Evolutionary conservation across 129 eudicot species (phyloP).

Genomic region (Mikania micrantha): DNA sequence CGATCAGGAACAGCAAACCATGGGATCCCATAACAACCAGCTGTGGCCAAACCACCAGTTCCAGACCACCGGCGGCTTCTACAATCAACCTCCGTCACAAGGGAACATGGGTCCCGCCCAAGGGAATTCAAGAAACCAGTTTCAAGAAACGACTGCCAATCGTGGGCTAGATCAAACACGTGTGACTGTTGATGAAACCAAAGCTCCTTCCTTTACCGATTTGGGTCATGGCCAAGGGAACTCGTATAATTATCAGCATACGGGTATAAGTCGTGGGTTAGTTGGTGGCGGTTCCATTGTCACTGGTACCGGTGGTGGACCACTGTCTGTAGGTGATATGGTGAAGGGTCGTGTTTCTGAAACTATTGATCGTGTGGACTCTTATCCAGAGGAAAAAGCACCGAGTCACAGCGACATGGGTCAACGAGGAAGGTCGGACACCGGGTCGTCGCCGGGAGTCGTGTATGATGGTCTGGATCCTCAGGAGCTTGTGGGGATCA

Average conservation of each 20-base stretch:
- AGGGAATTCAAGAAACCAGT: background rate
- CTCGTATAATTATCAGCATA: background rate
- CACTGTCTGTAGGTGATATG: conserved; percentile 13
- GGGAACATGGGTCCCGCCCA: background rate
- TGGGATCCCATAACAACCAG: background rate
- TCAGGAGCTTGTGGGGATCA: conserved; percentile 6
- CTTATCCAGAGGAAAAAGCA: background rate
- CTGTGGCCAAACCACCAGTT: background rate
- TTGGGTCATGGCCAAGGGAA: background rate
- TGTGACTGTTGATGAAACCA: too few relatives aligned
- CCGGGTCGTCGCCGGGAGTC: background rate
- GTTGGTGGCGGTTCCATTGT: background rate
- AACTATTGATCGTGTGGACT: background rate
- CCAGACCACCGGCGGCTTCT: background rate
- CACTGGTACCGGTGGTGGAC: background rate
- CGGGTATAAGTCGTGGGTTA: background rate
- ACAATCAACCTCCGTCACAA: conserved; percentile 4
- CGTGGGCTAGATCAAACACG: background rate
- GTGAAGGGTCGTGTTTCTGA: background rate
- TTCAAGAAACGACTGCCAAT: background rate
- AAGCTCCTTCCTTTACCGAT: conserved; percentile 6
- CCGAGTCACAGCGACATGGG: conserved; percentile 12
- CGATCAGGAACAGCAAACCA: background rate
- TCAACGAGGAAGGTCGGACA: conserved; percentile 7
- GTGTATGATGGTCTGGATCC: conserved; percentile 3